Conservation (phyloP, 2,329 filamentous ascomycete species). For the Trichocomaceae sp. region DNA sequence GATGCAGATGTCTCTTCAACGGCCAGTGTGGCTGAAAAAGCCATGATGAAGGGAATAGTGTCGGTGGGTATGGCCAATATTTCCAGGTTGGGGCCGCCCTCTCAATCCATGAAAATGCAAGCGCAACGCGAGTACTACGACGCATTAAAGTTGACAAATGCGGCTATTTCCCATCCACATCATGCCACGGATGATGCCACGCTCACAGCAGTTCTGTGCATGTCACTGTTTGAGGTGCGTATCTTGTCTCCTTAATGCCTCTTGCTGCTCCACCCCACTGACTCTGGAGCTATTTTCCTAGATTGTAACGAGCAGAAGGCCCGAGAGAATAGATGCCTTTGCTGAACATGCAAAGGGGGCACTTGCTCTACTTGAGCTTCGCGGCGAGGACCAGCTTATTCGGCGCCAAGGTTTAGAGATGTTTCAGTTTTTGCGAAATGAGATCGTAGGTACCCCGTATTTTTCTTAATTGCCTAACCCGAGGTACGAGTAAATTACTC, state of each 20-base stretch:
- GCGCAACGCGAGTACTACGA: conserved; percentile 50
- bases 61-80: conserved; percentile 55
- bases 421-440: conserved; percentile 52
- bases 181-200: conserved; percentile 38
- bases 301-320: conserved; percentile 37
- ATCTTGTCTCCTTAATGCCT: background rate
- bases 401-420: conserved; percentile 44
- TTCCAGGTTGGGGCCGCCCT: conserved; percentile 46
- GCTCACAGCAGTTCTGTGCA: conserved; percentile 50
- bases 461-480: background rate
- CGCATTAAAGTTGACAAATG: conserved; percentile 43
- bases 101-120: conserved; percentile 40
- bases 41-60: conserved; percentile 45
- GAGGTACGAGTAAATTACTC: background rate
- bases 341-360: conserved; percentile 56
- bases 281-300: conserved; percentile 11
- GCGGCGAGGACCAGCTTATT: conserved; percentile 34
- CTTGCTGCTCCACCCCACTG: background rate
- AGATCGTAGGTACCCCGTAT: conserved; percentile 42
- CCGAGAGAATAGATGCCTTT: conserved; percentile 46
- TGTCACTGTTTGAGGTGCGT: conserved; percentile 57
- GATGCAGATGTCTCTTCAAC: conserved; percentile 19
- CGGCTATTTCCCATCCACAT: conserved; percentile 26
- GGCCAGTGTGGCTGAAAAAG: conserved; percentile 22
- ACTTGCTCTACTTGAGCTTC: conserved; percentile 49